These are phyloP conservation scores for Cladobotryum protrusum DNA, from an alignment of 2,329 filamentous ascomycete genomes.

Conservation along the genomic window DNA sequence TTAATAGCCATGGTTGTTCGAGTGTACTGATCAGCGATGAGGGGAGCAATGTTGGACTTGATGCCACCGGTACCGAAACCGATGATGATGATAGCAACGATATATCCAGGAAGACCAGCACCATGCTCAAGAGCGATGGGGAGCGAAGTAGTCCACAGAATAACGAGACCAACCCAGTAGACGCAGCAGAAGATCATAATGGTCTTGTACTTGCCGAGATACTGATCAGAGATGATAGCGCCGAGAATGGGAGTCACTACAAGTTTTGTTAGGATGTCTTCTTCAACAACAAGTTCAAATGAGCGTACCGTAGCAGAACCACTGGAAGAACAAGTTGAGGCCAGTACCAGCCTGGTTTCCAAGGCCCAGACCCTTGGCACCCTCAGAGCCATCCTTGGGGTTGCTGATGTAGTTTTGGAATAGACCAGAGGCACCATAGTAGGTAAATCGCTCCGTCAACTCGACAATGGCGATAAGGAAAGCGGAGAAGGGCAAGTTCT, in stretches of 20 bases:
- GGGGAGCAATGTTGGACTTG: constrained; percentile 56
- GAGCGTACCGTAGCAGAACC: constrained; percentile 36
- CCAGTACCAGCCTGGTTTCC: constrained; percentile 50
- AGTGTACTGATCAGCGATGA: constrained; percentile 62
- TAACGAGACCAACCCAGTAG: constrained; percentile 51
- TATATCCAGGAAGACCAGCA: constrained; percentile 43
- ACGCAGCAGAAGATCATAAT: constrained; percentile 51
- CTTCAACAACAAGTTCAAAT: not conserved
- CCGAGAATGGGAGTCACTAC: constrained; percentile 39
- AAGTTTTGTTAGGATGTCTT: not conserved
- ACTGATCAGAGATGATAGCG: constrained; percentile 51
- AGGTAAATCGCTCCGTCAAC: constrained; percentile 52
- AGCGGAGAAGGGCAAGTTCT: constrained; percentile 48
- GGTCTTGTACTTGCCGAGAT: constrained; percentile 56
- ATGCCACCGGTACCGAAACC: constrained; percentile 63
- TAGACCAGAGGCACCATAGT: constrained; percentile 47
- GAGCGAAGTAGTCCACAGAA: constrained; percentile 47
- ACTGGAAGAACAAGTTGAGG: constrained; percentile 50
- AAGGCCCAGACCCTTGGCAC: constrained; percentile 47
- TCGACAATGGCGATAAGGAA: constrained; percentile 53
- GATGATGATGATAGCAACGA: constrained; percentile 54
- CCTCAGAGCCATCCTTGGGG: constrained; percentile 26
- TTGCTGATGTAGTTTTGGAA: constrained; percentile 51
- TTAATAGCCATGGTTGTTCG: constrained; percentile 43
- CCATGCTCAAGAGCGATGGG: constrained; percentile 30